phyloP scores from a whole-genome alignment of 176 grass and related monocot genomes.

The Avena sativa region DNA sequence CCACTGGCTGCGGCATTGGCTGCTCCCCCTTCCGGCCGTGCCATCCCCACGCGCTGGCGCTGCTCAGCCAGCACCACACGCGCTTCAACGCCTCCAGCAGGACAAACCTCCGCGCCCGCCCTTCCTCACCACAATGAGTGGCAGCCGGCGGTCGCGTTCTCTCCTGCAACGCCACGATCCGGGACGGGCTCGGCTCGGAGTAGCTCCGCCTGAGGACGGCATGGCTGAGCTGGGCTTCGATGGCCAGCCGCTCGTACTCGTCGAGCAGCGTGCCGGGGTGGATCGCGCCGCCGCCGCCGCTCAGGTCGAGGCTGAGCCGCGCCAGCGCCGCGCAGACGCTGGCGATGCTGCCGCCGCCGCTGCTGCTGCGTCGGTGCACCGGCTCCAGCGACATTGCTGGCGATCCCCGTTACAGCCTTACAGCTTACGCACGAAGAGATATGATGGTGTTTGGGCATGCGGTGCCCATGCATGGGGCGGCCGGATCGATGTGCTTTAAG shows the following conservation, averaged over 20 bases:
- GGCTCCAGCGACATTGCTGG: conserved; percentile 16
- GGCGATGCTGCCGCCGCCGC: background rate
- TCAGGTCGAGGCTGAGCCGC: conserved; percentile 44
- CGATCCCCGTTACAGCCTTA: background rate
- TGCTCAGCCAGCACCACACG: conserved; percentile 2
- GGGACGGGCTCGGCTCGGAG: conserved; percentile 54
- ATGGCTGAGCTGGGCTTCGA: conserved; percentile 58
- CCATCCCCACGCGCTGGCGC: conserved; percentile 5
- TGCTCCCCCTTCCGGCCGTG: background rate
- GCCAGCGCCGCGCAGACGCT: background rate
- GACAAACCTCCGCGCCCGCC: background rate
- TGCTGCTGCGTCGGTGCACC: background rate
- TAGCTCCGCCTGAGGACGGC: conserved; percentile 60
- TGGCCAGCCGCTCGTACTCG: conserved; percentile 54
- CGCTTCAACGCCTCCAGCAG: conserved; percentile 37
- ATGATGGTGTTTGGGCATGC: background rate
- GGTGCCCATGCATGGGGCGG: conserved; percentile 3
- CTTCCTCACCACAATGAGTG: background rate
- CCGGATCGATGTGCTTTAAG: background rate
- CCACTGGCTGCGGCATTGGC: background rate
- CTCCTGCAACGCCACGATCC: background rate
- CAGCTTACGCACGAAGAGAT: background rate
- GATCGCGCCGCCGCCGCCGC: conserved; percentile 10
- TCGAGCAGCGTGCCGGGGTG: conserved; percentile 50
- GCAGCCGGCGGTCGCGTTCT: background rate